Conservation (phyloP, 108 stramenopile species). For the Skeletonema menzelii region DNA sequence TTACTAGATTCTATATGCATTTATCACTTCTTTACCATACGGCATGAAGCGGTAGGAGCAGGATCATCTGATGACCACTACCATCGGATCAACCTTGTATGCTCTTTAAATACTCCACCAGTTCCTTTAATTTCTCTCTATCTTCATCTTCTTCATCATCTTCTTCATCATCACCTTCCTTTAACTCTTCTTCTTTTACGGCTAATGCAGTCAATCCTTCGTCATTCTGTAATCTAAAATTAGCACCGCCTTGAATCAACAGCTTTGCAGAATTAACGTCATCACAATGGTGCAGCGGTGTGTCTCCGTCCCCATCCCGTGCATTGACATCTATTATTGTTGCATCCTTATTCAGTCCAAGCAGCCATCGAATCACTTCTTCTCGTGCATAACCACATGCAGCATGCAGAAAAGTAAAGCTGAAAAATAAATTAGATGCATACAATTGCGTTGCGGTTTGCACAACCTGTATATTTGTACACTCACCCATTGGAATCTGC, state of each 20-base stretch:
- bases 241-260: constrained; percentile 48
- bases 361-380: constrained; percentile 46
- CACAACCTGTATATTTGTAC: constrained; percentile 13
- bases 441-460: constrained; percentile 16
- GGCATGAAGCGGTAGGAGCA: neutral
- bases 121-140: constrained; percentile 39
- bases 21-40: neutral
- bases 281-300: constrained; percentile 60
- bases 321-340: constrained; percentile 43
- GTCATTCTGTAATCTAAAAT: constrained; percentile 28
- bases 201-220: constrained; percentile 46
- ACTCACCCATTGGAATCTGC: constrained; percentile 44
- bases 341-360: constrained; percentile 23
- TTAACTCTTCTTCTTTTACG: constrained; percentile 41
- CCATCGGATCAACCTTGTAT: neutral
- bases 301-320: constrained; percentile 56
- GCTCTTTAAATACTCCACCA: constrained; percentile 36
- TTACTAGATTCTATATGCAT: neutral
- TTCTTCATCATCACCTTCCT: constrained; percentile 43
- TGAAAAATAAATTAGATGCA: neutral
- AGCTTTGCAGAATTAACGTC: constrained; percentile 45
- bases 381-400: constrained; percentile 39
- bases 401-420: neutral
- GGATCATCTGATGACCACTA: neutral
- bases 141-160: constrained; percentile 49